Conservation (phyloP, 192 early-diverging fungal species). For the Coemansia interrupta region DNA sequence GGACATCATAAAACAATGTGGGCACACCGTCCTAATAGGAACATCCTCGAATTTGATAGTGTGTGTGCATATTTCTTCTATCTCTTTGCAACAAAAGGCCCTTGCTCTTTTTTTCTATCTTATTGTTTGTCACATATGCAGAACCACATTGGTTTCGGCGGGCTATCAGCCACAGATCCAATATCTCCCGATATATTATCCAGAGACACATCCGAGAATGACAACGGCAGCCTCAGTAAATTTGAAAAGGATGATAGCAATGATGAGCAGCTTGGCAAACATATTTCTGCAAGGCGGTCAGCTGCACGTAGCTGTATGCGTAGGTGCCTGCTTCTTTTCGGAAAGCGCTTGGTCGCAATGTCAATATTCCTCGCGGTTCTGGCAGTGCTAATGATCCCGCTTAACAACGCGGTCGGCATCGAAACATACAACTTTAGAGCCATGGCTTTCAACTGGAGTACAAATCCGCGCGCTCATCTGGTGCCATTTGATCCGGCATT, state of each 20-base stretch:
- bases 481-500: conserved; percentile 24
- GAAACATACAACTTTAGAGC: conserved; percentile 12
- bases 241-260: no score
- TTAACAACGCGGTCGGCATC: conserved; percentile 12
- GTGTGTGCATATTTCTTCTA: no score
- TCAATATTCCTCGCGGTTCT: conserved; percentile 6
- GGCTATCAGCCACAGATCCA: no score
- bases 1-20: background rate
- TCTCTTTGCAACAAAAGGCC: background rate
- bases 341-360: conserved; percentile 14
- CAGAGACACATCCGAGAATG: no score
- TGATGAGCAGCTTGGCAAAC: background rate
- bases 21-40: no score
- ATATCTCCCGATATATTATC: no score
- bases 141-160: no score
- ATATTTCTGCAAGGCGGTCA: background rate
- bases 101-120: background rate
- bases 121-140: no score
- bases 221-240: no score
- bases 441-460: conserved; percentile 31
- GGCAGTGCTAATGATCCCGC: conserved; percentile 18
- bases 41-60: no score
- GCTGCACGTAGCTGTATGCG: no score
- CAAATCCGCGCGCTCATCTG: conserved; percentile 19
- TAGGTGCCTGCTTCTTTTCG: conserved; percentile 2